phyloP scores from a whole-genome alignment of 768 basidiomycete species.

The Cubamyces sp. region DNA sequence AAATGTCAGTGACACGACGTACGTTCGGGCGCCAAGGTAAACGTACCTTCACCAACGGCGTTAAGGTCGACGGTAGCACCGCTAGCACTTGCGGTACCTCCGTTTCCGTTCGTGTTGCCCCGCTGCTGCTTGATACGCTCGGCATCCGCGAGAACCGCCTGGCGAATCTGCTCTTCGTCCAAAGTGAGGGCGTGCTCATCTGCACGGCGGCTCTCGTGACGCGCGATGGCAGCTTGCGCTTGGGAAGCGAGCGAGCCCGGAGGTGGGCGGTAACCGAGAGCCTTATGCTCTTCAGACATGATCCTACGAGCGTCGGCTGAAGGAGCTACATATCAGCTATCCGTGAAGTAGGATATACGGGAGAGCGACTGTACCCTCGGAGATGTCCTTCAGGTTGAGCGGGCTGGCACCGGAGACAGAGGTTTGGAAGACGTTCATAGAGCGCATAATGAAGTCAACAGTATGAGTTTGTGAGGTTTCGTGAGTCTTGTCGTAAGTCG shows the following conservation, averaged over 20 bases:
- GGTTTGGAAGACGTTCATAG: constrained; percentile 15
- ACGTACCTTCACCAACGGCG: constrained; percentile 26
- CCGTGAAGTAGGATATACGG: not conserved
- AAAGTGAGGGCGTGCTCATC: constrained; percentile 27
- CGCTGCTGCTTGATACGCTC: constrained; percentile 27
- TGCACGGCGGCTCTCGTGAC: constrained; percentile 25
- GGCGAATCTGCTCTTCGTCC: constrained; percentile 15
- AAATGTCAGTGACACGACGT: not conserved
- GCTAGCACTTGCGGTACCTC: not conserved
- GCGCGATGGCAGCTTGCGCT: constrained; percentile 30
- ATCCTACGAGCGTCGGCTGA: constrained; percentile 31
- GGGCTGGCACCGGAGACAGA: constrained; percentile 1
- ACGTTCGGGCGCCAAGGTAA: too few species aligned
- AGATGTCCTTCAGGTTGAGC: constrained; percentile 31
- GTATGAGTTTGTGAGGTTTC: not conserved
- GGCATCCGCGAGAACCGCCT: constrained; percentile 29
- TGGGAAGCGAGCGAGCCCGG: constrained; percentile 33
- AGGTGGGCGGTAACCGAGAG: constrained; percentile 36
- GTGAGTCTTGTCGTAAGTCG: not conserved
- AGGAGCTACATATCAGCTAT: not conserved
- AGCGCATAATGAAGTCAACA: not conserved
- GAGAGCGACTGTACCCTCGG: constrained; percentile 25
- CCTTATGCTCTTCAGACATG: constrained; percentile 36
- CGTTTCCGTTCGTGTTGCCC: not conserved
- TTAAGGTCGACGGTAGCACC: constrained; percentile 21